Percentiles rank a stretch among this genome's conserved stretches.
phyloP scores from a whole-genome alignment of 306 rosid species.

The Cucurbita pepo region DNA sequence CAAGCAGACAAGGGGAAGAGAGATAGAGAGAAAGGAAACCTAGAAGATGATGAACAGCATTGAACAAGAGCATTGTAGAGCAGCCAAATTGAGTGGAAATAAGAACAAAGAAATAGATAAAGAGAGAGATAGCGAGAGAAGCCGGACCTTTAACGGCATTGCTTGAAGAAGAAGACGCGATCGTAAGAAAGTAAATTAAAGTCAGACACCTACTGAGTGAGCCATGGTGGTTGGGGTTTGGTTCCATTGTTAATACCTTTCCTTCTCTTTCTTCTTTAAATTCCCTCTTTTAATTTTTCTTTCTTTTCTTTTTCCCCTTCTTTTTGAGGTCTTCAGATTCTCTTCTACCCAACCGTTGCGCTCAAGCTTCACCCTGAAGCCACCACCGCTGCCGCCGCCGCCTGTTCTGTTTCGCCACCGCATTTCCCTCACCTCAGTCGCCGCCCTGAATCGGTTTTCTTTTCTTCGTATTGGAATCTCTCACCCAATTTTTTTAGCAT shows the following conservation, averaged over 20 bases:
- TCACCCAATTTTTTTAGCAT: too few relatives aligned
- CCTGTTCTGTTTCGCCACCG: background rate
- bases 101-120: background rate
- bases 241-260: background rate
- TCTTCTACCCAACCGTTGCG: background rate
- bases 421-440: background rate
- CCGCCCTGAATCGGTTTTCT: too few relatives aligned
- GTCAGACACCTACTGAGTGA: background rate
- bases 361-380: constrained; percentile 12
- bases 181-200: background rate
- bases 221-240: background rate
- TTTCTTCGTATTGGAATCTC: too few relatives aligned
- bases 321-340: background rate
- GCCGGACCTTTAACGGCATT: background rate
- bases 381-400: background rate
- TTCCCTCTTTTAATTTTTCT: background rate
- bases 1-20: background rate
- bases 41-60: background rate
- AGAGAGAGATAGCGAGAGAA: background rate
- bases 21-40: background rate
- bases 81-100: background rate
- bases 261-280: background rate
- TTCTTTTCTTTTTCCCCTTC: background rate
- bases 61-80: background rate
- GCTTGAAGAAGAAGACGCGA: background rate